A percentile compares a stretch with the other conserved stretches of the same genome.
phyloP scores from a whole-genome alignment of 2,329 filamentous ascomycete species.

The Xylariaceae sp. region DNA sequence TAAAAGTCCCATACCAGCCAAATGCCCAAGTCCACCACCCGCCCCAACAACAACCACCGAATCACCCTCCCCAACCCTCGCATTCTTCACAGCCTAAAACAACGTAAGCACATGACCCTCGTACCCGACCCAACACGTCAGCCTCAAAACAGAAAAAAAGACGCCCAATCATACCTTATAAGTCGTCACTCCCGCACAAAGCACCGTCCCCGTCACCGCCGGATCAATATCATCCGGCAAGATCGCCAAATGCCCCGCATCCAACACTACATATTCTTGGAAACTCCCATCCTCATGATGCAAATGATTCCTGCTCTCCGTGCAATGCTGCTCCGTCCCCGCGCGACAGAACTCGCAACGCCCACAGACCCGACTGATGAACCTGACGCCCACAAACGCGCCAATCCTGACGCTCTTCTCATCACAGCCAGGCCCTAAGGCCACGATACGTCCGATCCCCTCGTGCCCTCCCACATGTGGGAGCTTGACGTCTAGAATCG shows the following conservation, averaged over 20 bases:
- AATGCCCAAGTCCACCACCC: conserved; percentile 41
- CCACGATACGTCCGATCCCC: conserved; percentile 39
- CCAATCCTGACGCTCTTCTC: conserved; percentile 34
- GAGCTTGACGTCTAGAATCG: conserved; percentile 40
- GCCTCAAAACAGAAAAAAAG: not conserved
- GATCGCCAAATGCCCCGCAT: conserved; percentile 39
- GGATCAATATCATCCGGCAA: conserved; percentile 40
- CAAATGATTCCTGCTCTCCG: conserved; percentile 39
- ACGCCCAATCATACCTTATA: conserved; percentile 34
- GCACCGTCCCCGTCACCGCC: conserved; percentile 36
- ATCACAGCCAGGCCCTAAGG: conserved; percentile 34
- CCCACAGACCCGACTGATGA: conserved; percentile 38
- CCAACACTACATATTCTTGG: conserved; percentile 40
- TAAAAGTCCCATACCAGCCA: conserved; percentile 33
- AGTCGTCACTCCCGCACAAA: conserved; percentile 41
- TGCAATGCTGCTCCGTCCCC: conserved; percentile 36
- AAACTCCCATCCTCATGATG: conserved; percentile 43
- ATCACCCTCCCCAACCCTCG: conserved; percentile 32
- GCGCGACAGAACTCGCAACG: conserved; percentile 40
- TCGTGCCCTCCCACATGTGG: conserved; percentile 43
- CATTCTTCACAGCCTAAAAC: conserved; percentile 38
- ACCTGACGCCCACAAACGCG: conserved; percentile 39
- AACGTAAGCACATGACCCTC: not conserved
- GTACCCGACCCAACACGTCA: too few species aligned
- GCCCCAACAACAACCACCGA: conserved; percentile 42